A percentile compares a stretch with the other conserved stretches of the same genome.
Conservation (phyloP, 2,329 filamentous ascomycete genomes). For the Talaromyces funiculosus region DNA sequence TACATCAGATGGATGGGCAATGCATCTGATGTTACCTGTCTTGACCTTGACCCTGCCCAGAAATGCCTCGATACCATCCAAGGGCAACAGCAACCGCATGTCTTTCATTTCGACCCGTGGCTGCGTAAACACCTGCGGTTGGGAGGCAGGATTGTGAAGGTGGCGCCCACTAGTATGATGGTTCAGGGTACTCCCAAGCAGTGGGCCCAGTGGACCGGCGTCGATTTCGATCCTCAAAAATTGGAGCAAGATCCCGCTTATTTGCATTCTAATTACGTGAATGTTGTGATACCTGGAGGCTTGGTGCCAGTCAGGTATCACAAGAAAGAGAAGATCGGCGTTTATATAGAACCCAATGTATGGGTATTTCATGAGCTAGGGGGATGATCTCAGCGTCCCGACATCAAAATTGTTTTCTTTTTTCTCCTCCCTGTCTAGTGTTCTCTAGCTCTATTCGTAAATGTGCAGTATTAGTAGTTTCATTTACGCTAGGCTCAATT, state of each 20-base stretch:
- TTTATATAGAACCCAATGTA: neutral
- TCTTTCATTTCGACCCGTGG: constrained; percentile 12
- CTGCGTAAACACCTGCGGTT: constrained; percentile 7
- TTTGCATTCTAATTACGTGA: neutral
- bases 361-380: neutral
- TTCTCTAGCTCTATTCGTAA: no score
- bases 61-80: no score
- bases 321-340: neutral
- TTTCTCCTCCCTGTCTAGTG: no score
- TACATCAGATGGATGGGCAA: neutral
- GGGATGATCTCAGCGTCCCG: neutral
- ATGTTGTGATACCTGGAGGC: neutral
- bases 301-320: neutral
- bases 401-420: neutral
- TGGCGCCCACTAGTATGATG: neutral
- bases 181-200: neutral
- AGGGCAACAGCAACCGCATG: no score
- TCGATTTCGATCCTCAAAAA: no score
- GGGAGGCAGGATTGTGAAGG: neutral
- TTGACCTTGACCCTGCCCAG: no score
- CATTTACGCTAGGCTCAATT: no score
- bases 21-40: neutral
- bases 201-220: neutral
- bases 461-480: no score
- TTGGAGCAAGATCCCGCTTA: neutral